Conservation (phyloP, 106 monocot species). For the Narthecium ossifragum region DNA sequence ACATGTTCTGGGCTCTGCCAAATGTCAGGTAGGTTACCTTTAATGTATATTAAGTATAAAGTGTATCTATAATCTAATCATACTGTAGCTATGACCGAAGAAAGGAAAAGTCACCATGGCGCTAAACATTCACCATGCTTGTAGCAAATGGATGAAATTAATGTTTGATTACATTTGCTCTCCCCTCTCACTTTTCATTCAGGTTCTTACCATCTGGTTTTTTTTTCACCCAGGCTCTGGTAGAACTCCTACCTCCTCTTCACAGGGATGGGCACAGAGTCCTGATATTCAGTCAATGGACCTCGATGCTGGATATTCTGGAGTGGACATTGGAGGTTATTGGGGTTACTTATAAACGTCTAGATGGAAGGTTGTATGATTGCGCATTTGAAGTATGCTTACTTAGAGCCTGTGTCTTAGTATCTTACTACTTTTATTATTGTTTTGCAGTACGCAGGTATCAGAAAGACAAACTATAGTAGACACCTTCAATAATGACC, state of each 20-base stretch:
- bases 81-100: too few relatives aligned
- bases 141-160: not conserved
- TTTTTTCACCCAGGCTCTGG: constrained; percentile 66
- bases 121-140: too few relatives aligned
- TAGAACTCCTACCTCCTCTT: constrained; percentile 64
- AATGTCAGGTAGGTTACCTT: constrained; percentile 65
- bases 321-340: constrained; percentile 92
- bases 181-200: too few relatives aligned
- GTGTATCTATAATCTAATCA: not conserved
- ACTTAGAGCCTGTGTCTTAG: not conserved
- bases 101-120: too few relatives aligned
- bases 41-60: not conserved
- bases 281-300: constrained; percentile 99
- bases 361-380: constrained; percentile 73
- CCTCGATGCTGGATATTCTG: constrained; percentile 93
- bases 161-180: too few relatives aligned
- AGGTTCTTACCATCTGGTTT: constrained; percentile 17
- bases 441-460: constrained; percentile 71
- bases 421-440: constrained; percentile 6
- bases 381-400: not conserved
- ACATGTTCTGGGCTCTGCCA: constrained; percentile 75
- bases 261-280: constrained; percentile 67
- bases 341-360: constrained; percentile 77
- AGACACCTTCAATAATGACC: constrained; percentile 91
- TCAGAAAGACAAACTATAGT: constrained; percentile 87